Percentiles rank a stretch among this genome's conserved stretches.
Evolutionary conservation across 768 basidiomycete genomes (phyloP).

Genomic region (Amanita subjunquillea): DNA sequence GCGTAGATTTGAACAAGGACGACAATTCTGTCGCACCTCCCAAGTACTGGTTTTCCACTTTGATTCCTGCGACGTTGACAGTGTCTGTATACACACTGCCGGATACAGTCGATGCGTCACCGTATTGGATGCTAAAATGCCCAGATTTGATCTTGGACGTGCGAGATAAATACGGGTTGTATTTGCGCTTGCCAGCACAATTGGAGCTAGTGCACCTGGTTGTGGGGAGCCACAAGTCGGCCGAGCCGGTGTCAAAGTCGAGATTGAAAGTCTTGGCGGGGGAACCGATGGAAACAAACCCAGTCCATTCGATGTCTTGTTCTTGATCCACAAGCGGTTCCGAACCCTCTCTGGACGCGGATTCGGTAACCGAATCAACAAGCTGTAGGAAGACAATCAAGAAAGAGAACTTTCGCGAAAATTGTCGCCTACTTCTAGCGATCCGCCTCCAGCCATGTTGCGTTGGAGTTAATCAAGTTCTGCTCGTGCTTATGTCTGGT

Average conservation of each 20-base stretch:
- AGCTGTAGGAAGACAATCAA: neutral
- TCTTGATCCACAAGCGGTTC: neutral
- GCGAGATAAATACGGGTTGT: neutral
- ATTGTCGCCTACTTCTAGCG: constrained; percentile 11
- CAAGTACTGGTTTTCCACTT: neutral
- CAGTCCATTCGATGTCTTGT: neutral
- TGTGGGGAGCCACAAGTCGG: constrained; percentile 38
- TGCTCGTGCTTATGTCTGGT: constrained; percentile 15
- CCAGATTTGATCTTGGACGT: neutral
- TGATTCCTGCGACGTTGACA: neutral
- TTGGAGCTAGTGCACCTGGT: constrained; percentile 9
- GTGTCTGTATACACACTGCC: neutral
- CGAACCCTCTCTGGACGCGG: neutral
- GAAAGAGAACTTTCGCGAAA: neutral
- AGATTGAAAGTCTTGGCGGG: constrained; percentile 35
- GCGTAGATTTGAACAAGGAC: neutral
- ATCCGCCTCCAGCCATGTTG: neutral
- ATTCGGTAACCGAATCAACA: no score
- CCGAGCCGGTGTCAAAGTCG: constrained; percentile 42
- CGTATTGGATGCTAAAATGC: neutral
- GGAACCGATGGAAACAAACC: constrained; percentile 27
- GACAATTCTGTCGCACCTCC: neutral
- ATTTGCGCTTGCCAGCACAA: neutral
- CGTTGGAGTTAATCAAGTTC: constrained; percentile 14
- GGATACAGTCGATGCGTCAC: neutral